Percentiles rank a stretch among this genome's conserved stretches.
These are phyloP conservation scores for Thermothelomyces thermophilus DNA, from an alignment of 2,329 filamentous ascomycete species.

Conservation along the genomic window DNA sequence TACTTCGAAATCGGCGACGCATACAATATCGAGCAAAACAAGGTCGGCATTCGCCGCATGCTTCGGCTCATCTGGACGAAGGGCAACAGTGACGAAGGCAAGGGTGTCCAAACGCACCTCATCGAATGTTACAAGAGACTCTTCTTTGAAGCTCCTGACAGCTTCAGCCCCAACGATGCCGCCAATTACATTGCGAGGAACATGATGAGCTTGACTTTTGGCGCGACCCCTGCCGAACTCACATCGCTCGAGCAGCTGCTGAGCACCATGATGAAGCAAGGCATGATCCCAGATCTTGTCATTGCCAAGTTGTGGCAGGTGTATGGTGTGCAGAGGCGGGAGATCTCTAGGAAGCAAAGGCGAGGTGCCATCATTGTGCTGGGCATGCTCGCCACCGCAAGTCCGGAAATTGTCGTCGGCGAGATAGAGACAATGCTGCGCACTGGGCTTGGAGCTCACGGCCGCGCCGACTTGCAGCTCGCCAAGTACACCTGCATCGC, in stretches of 20 bases:
- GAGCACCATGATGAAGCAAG: constrained; percentile 95
- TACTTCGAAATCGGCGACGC: constrained; percentile 94
- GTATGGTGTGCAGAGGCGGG: constrained; percentile 86
- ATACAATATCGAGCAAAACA: constrained; percentile 91
- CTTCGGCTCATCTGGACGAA: constrained; percentile 98
- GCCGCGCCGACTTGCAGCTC: constrained; percentile 74
- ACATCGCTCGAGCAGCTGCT: constrained; percentile 93
- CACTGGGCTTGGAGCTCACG: constrained; percentile 77
- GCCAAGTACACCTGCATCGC: constrained; percentile 96
- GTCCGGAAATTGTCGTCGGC: constrained; percentile 84
- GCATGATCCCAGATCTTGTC: constrained; percentile 77
- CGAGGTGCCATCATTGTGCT: constrained; percentile 92
- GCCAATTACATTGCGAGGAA: constrained; percentile 95
- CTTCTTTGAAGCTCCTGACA: constrained; percentile 91
- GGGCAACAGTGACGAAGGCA: constrained; percentile 97
- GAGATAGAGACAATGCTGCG: constrained; percentile 93
- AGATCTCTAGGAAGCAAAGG: constrained; percentile 86
- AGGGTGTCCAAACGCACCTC: constrained; percentile 91
- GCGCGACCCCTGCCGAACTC: constrained; percentile 86
- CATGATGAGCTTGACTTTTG: constrained; percentile 98
- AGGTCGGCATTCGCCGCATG: constrained; percentile 90
- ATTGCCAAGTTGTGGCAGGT: constrained; percentile 95
- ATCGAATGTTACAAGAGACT: constrained; percentile 95
- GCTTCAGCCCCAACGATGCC: constrained; percentile 80
- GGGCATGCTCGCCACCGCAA: constrained; percentile 91